Percentiles rank a stretch among this genome's conserved stretches.
Evolutionary conservation across 1,139 yeast species (phyloP).

Genomic region (Magnusiomyces sp.): DNA sequence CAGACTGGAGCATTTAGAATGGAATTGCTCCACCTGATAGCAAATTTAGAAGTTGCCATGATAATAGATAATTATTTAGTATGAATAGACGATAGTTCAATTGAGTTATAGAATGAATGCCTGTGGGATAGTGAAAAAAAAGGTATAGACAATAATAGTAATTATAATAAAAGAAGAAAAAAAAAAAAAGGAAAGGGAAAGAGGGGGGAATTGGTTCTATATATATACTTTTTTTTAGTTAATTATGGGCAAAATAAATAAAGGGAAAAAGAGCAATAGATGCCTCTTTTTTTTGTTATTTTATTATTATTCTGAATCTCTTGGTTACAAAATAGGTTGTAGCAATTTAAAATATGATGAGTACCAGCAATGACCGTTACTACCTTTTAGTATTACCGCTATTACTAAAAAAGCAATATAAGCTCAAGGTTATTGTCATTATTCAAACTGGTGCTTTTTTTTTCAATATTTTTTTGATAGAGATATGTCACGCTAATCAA

Average conservation of each 20-base stretch:
- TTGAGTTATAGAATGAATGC: not conserved
- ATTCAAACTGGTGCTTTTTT: too few relatives aligned
- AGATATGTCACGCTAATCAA: too few relatives aligned
- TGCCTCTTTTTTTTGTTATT: too few relatives aligned
- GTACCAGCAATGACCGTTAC: too few relatives aligned
- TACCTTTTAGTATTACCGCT: too few relatives aligned
- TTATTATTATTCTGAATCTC: too few relatives aligned
- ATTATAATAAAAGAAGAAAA: not conserved
- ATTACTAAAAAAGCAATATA: too few relatives aligned
- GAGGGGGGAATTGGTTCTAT: conserved; percentile 9
- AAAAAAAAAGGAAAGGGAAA: not conserved
- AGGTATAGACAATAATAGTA: not conserved
- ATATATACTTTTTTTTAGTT: not conserved
- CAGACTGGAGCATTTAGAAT: conserved; percentile 13
- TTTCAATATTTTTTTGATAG: too few relatives aligned
- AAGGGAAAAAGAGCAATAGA: not conserved
- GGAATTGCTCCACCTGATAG: conserved; percentile 6
- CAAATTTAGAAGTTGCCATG: conserved; percentile 8
- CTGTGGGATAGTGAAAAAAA: not conserved
- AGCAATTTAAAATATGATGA: too few relatives aligned
- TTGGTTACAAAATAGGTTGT: too few relatives aligned
- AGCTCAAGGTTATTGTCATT: too few relatives aligned
- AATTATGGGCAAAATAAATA: not conserved
- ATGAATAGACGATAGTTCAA: not conserved
- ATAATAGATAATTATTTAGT: not conserved